Evolutionary conservation across 2,329 filamentous ascomycete genomes (phyloP), one percentile per base, ranked within the genome.

Genomic region (Xylariomycetidae sp.): DNA sequence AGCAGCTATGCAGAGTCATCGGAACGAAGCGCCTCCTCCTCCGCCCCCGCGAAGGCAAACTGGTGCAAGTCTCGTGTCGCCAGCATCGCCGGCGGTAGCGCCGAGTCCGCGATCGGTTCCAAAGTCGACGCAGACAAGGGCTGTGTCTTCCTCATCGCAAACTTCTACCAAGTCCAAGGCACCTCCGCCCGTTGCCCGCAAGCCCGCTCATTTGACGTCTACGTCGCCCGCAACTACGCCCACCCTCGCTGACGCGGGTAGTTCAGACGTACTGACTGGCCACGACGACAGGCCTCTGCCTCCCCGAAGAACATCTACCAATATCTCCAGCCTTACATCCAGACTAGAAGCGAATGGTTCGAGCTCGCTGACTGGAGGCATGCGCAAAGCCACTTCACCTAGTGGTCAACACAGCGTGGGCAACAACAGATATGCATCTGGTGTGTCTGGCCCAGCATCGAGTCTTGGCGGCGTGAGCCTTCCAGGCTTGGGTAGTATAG

Each of bases 151-250:
- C 12, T 38, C 49, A 10, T 49, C 53, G 14, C 42, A 47, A 25
- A 31, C 27, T 2, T 45, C 50, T 3, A 42, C 17, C n/a, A 49
- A 49, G 32, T 49, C 50, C n/a, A 54, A 50, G 30, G 53, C 44
- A 3, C 51, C 53, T 8, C 64, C 70, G 29, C 66, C 66, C 29
- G 54, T 84, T 31, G 80, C 79, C 15, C 74, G 67, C 53, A 85
- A 85, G 48, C 80, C 80, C 2, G 66, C 72, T 3, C 73, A 78
- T 42, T 63, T 79, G 4, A 46, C 60, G 12, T 57, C 57, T 9
- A 46, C 51, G 11, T 57, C 50, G 10, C 58, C 57, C 6, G 42
- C 52, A 4, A 44, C 36, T 23, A 57, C 45, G 38, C 46, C 52
- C 19, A 42, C 44, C 6, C 28, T 40, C 17, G 27, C 42, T 6